Percentiles rank a stretch among this genome's conserved stretches.
phyloP scores from a whole-genome alignment of 1,139 yeast species.

The Magnusiomyces fungicola region DNA sequence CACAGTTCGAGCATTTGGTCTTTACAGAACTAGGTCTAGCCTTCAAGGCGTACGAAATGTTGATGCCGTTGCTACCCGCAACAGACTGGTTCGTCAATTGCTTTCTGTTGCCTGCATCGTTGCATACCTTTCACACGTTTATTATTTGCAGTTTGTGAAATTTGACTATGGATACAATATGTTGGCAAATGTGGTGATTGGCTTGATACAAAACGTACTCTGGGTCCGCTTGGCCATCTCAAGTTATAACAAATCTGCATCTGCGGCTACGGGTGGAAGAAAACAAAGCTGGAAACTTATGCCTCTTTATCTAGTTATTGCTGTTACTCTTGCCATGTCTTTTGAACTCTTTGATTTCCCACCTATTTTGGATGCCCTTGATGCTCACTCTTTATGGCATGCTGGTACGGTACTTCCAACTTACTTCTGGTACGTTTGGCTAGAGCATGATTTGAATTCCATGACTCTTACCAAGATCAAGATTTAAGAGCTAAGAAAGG shows the following conservation, averaged over 20 bases:
- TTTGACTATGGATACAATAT: conserved; percentile 95
- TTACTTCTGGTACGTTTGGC: conserved; percentile 35
- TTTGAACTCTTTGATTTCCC: conserved; percentile 87
- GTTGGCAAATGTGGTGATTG: conserved; percentile 79
- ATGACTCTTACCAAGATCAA: no score
- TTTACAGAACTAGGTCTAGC: no score
- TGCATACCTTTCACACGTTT: conserved; percentile 56
- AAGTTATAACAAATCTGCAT: conserved; percentile 8
- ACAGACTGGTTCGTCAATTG: conserved; percentile 23
- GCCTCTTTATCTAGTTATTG: conserved; percentile 45
- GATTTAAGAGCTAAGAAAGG: no score
- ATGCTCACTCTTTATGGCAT: conserved; percentile 96
- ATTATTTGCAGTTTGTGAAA: conserved; percentile 52
- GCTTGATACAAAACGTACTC: conserved; percentile 59
- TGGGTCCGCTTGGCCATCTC: conserved; percentile 38
- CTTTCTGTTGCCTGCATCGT: conserved; percentile 38
- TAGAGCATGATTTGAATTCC: conserved; percentile 30
- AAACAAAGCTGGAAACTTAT: conserved; percentile 39
- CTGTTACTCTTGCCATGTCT: conserved; percentile 67
- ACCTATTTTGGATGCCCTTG: conserved; percentile 57
- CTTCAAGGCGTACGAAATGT: no score
- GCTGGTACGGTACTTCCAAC: conserved; percentile 36
- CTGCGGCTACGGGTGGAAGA: conserved; percentile 8
- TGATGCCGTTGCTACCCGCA: neutral
- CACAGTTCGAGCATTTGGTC: conserved; percentile 47